Evolutionary conservation across 371 early-diverging fungal genomes (phyloP).

Genomic region (Nematocida sp.): DNA sequence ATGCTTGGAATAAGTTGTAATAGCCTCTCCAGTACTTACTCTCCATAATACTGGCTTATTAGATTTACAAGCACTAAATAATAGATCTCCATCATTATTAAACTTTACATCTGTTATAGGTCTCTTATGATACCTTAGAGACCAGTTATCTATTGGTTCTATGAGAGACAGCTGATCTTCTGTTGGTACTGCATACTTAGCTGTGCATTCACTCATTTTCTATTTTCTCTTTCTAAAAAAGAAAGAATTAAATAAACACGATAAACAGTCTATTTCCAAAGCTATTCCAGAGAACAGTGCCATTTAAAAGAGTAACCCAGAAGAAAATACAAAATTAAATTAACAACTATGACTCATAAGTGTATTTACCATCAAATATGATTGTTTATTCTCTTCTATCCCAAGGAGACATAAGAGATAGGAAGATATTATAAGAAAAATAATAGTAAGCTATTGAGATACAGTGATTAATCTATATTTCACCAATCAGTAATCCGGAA

Average conservation of each 20-base stretch:
- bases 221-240: neutral
- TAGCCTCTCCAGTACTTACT: conserved; percentile 81
- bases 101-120: conserved; percentile 92
- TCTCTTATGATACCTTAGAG: conserved; percentile 71
- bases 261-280: too few species aligned
- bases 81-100: conserved; percentile 93
- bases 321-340: too few species aligned
- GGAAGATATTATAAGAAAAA: conserved; percentile 10
- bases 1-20: conserved; percentile 88
- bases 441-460: too few species aligned
- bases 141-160: neutral
- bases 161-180: neutral
- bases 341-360: too few species aligned
- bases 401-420: too few species aligned
- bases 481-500: too few species aligned
- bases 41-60: conserved; percentile 82
- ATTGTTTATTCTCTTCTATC: too few species aligned
- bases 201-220: neutral
- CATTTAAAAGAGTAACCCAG: too few species aligned
- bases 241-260: conserved; percentile 2
- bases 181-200: neutral
- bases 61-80: conserved; percentile 91
- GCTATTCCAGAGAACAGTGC: too few species aligned
- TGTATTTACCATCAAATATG: too few species aligned
- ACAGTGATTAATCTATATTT: too few species aligned